Evolutionary conservation across 164 flowering plant genomes (phyloP).

Genomic region (Tinospora cordifolia): DNA sequence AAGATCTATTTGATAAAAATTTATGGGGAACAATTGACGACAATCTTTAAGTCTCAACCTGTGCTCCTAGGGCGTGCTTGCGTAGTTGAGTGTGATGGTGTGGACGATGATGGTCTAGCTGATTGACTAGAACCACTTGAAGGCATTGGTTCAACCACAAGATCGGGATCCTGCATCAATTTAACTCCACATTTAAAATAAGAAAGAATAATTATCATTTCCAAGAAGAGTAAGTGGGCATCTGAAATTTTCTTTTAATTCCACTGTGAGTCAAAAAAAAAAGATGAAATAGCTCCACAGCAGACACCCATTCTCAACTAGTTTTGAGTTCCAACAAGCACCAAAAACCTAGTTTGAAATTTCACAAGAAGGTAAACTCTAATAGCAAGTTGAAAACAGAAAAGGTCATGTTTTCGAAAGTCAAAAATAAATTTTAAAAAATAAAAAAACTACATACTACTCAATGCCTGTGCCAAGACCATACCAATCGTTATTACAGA

Average conservation of each 20-base stretch:
- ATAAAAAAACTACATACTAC: not conserved
- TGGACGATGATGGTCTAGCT: constrained; percentile 47
- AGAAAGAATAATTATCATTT: not conserved
- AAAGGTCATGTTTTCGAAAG: not conserved
- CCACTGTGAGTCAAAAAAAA: not conserved
- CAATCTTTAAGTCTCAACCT: constrained; percentile 31
- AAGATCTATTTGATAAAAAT: not conserved
- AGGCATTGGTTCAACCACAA: constrained; percentile 79
- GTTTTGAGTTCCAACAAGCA: not conserved
- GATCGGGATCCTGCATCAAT: constrained; percentile 68
- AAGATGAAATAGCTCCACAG: not conserved
- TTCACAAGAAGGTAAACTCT: too few relatives aligned
- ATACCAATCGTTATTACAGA: not conserved
- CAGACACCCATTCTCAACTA: not conserved
- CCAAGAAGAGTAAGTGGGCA: too few relatives aligned
- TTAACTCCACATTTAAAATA: not conserved
- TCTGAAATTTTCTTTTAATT: too few relatives aligned
- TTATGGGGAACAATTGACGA: not conserved
- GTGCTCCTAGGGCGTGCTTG: constrained; percentile 48
- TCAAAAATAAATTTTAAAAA: not conserved
- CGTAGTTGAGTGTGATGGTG: constrained; percentile 45
- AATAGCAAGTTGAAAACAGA: too few relatives aligned
- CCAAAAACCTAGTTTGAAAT: too few relatives aligned
- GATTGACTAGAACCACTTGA: constrained; percentile 51
- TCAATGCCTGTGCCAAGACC: not conserved